phyloP scores from a whole-genome alignment of 163 green algal genomes.

The Coccomyxa subellipsoidea region DNA sequence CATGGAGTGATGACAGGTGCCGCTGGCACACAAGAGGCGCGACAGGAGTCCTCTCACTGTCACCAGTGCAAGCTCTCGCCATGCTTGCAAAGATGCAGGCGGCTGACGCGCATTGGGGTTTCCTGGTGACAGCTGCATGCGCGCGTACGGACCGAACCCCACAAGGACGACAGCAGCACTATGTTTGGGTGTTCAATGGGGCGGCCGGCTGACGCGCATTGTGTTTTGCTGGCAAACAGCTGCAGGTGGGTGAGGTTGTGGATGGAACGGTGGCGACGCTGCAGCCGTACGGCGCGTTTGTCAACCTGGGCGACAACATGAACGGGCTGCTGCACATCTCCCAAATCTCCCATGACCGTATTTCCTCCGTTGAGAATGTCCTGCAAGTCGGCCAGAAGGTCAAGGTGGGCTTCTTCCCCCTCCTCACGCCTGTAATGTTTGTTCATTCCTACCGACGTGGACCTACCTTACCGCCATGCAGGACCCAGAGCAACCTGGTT shows the following conservation, averaged over 20 bases:
- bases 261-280: constrained; percentile 83
- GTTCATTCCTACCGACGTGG: not conserved
- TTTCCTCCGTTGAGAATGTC: constrained; percentile 89
- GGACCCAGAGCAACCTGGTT: too few species aligned
- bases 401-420: constrained; percentile 62
- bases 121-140: not conserved
- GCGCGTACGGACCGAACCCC: not conserved
- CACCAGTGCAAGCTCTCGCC: too few species aligned
- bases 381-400: constrained; percentile 81
- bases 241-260: constrained; percentile 88
- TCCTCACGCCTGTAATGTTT: not conserved
- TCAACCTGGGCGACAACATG: constrained; percentile 88
- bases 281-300: constrained; percentile 95
- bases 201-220: too few species aligned
- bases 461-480: not conserved
- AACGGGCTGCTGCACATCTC: constrained; percentile 95
- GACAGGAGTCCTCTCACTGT: too few species aligned
- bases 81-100: too few species aligned
- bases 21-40: too few species aligned
- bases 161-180: too few species aligned
- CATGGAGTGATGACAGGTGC: too few species aligned
- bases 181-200: too few species aligned
- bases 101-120: too few species aligned
- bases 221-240: not conserved
- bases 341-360: constrained; percentile 93